Conservation (phyloP, 768 basidiomycete genomes). For the Leccinellum rugosiceps region DNA sequence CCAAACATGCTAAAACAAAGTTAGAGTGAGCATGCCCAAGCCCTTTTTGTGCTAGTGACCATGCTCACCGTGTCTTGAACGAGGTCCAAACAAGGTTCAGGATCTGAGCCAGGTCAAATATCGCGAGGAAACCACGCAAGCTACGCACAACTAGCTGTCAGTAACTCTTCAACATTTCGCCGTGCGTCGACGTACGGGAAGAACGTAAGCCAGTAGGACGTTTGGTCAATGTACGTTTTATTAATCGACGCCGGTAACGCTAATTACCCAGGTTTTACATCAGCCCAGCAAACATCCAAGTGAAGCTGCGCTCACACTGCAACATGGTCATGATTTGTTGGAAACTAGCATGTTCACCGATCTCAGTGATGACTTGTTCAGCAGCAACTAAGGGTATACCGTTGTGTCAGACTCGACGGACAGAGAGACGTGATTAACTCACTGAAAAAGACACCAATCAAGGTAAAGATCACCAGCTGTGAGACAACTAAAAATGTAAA, state of each 20-base stretch:
- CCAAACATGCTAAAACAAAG: conserved; percentile 61
- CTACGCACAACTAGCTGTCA: conserved; percentile 35
- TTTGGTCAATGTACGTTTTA: conserved; percentile 85
- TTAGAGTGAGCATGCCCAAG: neutral
- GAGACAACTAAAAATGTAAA: conserved; percentile 92
- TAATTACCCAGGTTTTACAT: conserved; percentile 40
- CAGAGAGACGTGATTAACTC: conserved; percentile 24
- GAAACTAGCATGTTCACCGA: conserved; percentile 47
- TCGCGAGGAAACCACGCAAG: conserved; percentile 87
- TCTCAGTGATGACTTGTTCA: conserved; percentile 44
- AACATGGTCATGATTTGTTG: conserved; percentile 44
- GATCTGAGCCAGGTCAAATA: conserved; percentile 96
- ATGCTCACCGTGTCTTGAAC: conserved; percentile 72
- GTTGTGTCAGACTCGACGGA: neutral
- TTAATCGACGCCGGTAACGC: conserved; percentile 74
- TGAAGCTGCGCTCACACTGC: conserved; percentile 31
- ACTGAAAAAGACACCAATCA: conserved; percentile 89
- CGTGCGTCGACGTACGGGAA: conserved; percentile 66
- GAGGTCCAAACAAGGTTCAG: conserved; percentile 83
- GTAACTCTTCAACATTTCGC: neutral
- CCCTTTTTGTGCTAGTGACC: neutral
- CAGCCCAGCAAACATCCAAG: neutral
- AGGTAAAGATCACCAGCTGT: conserved; percentile 90
- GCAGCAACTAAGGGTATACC: conserved; percentile 23
- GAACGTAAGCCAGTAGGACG: conserved; percentile 90